Base-by-base conservation (phyloP, 2,329 filamentous ascomycete genomes). In the Cladosporium sp. region DNA sequence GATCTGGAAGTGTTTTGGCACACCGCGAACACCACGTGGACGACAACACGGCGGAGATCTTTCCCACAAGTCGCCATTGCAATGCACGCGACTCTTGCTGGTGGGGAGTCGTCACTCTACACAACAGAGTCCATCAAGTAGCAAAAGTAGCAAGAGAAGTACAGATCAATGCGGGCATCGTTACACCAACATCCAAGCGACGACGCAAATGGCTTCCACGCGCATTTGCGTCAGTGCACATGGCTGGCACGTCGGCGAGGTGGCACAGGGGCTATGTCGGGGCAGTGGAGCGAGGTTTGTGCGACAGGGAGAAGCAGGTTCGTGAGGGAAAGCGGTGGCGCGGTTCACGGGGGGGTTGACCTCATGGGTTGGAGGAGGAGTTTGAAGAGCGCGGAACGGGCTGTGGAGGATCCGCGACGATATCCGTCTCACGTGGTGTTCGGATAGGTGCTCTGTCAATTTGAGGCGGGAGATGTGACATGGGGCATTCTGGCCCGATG, bases 201-300 rank as follows among this genome's bases (percentile, higher is more conserved):
- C n/a, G 22, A 27, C 22, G 22, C 22, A 27, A 9, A 27, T 27
- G 22, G 22, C 45, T 48, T 33, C 45, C 45, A 48, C 36, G 45
- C 45, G 45, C 36, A 9, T 15, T 47, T 27, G 43, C 45, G 45
- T 48, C 45, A 40, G 45, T n/a, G 45, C 45, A 48, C 45, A 40
- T 48, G 36, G 45, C 45, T 22, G 36, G 45, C 45, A 48, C 45
- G 45, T 48, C 45, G 45, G 36, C 36, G 36, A 22, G 45, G 36
- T 48, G 18, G 45, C 15, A 48, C 45, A 19, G 15, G 35, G 27
- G 35, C 9, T 9, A 33, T 15, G 32, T 12, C 32, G 32, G 32
- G 6, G 13, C 4, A 4, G 32, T 13, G 32, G n/a, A 13, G 32
- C 11, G n/a, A 25, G 13, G 20, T 11, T 18, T 22, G 13, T 36